Conservation (phyloP, 2,329 filamentous ascomycete genomes). For the Endoconidiophora polonica region DNA sequence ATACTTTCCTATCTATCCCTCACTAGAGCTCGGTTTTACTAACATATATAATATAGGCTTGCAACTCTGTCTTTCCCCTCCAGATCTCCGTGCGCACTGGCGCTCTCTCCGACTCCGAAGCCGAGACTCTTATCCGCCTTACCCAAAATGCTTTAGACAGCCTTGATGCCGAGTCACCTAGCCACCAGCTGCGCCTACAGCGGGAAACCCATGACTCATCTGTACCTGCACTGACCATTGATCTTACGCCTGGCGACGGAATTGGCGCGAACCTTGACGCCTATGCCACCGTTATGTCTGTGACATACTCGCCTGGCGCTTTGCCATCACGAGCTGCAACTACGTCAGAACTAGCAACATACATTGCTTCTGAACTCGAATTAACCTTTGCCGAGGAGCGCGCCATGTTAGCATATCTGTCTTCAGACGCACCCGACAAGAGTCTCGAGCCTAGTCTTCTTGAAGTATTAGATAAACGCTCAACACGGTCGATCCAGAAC, state of each 20-base stretch:
- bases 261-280: conserved; percentile 45
- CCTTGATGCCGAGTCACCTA: conserved; percentile 68
- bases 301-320: conserved; percentile 58
- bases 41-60: conserved; percentile 40
- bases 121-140: conserved; percentile 56
- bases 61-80: conserved; percentile 74
- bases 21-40: not conserved
- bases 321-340: conserved; percentile 51
- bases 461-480: conserved; percentile 48
- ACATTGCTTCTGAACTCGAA: conserved; percentile 62
- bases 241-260: conserved; percentile 47
- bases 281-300: conserved; percentile 54
- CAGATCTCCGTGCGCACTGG: conserved; percentile 62
- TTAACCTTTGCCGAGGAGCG: conserved; percentile 76
- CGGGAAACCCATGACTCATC: conserved; percentile 17
- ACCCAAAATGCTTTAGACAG: conserved; percentile 78
- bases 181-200: conserved; percentile 47
- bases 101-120: conserved; percentile 47
- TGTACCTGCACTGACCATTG: conserved; percentile 49
- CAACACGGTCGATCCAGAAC: conserved; percentile 76
- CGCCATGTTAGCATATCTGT: conserved; percentile 60
- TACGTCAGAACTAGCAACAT: conserved; percentile 52
- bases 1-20: not conserved
- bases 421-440: conserved; percentile 30
- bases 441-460: conserved; percentile 33